phyloP scores from a whole-genome alignment of 2,329 filamentous ascomycete genomes.

The Trichothecium roseum region DNA sequence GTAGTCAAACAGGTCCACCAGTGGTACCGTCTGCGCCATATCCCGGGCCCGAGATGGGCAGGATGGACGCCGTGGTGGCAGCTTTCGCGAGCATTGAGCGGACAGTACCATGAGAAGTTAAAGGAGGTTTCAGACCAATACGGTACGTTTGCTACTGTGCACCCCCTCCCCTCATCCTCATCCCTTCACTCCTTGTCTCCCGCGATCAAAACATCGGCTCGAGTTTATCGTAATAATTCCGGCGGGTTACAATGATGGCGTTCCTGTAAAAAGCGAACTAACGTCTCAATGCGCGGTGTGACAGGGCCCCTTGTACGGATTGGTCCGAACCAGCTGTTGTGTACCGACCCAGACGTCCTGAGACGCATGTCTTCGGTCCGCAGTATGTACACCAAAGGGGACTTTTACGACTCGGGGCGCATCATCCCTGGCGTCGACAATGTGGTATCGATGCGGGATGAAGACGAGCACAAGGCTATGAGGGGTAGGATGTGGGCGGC shows the following conservation, averaged over 20 bases:
- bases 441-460: conserved; percentile 38
- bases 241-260: too few species aligned
- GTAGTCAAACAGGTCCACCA: conserved; percentile 7
- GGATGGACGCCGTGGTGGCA: conserved; percentile 15
- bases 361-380: conserved; percentile 25
- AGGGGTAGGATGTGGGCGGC: conserved; percentile 33
- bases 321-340: conserved; percentile 30
- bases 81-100: conserved; percentile 11
- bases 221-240: too few species aligned
- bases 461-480: conserved; percentile 23
- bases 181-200: too few species aligned
- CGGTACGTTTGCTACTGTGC: conserved; percentile 6
- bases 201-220: too few species aligned
- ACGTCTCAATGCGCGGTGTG: conserved; percentile 2
- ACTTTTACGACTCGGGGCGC: conserved; percentile 37
- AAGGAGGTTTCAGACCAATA: too few species aligned
- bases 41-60: conserved; percentile 17
- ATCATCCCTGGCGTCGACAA: conserved; percentile 45
- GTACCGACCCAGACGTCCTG: conserved; percentile 26
- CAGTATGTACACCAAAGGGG: conserved; percentile 22
- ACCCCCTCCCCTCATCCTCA: too few species aligned
- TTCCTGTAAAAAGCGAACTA: conserved; percentile 6
- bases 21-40: conserved; percentile 17
- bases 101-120: conserved; percentile 8
- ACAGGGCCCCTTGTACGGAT: conserved; percentile 26